Evolutionary conservation across 1,284 basidiomycete species (phyloP).

Genomic region (Ganoderma lingzhi): DNA sequence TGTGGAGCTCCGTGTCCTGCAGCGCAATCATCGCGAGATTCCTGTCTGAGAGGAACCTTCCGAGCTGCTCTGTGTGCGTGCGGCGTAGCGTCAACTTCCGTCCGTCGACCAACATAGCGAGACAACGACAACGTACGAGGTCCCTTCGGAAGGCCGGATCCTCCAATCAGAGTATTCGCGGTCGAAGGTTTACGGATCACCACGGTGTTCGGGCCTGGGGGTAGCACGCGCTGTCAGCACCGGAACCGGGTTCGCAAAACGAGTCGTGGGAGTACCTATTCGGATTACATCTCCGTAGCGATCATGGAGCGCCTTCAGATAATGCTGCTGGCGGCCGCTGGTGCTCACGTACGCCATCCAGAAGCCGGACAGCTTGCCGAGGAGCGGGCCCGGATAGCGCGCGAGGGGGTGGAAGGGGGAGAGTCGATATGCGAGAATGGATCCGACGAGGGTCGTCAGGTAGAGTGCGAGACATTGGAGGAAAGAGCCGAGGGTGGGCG

Average conservation of each 20-base stretch:
- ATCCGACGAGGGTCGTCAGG: constrained; percentile 23
- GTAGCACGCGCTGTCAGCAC: no score
- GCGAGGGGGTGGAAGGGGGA: constrained; percentile 37
- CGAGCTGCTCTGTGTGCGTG: background rate
- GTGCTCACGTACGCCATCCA: constrained; percentile 28
- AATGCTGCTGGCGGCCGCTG: constrained; percentile 36
- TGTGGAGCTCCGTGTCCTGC: constrained; percentile 36
- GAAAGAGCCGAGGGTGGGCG: background rate
- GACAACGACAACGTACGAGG: background rate
- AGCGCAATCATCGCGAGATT: constrained; percentile 1
- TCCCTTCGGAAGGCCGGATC: background rate
- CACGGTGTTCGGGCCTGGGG: background rate
- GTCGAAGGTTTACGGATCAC: background rate
- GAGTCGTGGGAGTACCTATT: constrained; percentile 29
- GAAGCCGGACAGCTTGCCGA: constrained; percentile 34
- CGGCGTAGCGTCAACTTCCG: background rate
- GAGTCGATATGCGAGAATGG: constrained; percentile 37
- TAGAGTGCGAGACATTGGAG: background rate
- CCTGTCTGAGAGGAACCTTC: background rate
- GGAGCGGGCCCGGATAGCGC: constrained; percentile 37
- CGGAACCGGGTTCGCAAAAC: no score
- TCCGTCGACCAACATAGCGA: background rate
- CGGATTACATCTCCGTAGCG: constrained; percentile 40
- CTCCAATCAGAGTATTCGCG: background rate
- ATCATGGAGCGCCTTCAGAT: constrained; percentile 35